Evolutionary conservation across 106 monocot species (phyloP).

Genomic region (Dioscorea zingiberensis): DNA sequence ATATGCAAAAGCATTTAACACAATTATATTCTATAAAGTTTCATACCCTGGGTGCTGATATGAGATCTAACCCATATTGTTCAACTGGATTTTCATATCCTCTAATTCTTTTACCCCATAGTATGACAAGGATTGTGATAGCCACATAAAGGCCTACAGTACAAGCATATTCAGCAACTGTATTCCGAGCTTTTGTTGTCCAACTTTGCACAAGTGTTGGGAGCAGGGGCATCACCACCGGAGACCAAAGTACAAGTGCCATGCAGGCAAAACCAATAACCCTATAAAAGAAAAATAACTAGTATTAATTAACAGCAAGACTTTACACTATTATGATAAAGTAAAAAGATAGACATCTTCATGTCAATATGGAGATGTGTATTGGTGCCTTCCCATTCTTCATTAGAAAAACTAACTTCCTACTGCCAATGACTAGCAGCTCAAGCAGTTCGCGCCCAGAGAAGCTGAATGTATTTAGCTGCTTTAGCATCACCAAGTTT

Average conservation of each 20-base stretch:
- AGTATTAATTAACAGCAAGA: not conserved
- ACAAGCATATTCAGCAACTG: slow-evolving; percentile 63
- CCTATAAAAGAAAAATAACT: slow-evolving; percentile 20
- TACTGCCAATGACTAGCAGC: too few species aligned
- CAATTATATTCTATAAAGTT: too few species aligned
- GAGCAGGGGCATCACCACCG: slow-evolving; percentile 79
- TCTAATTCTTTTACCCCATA: slow-evolving; percentile 95
- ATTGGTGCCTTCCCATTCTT: too few species aligned
- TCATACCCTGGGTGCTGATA: slow-evolving; percentile 52
- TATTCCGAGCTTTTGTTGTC: slow-evolving; percentile 45
- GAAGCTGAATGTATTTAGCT: too few species aligned
- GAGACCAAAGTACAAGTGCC: slow-evolving; percentile 93
- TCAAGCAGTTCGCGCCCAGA: too few species aligned
- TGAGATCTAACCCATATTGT: slow-evolving; percentile 74
- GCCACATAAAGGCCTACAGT: slow-evolving; percentile 62
- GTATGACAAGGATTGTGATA: slow-evolving; percentile 56
- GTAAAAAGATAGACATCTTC: too few species aligned
- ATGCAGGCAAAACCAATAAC: slow-evolving; percentile 72
- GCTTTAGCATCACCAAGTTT: too few species aligned
- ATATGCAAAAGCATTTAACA: too few species aligned
- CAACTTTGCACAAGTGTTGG: slow-evolving; percentile 80
- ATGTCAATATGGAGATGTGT: too few species aligned
- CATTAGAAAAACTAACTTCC: too few species aligned
- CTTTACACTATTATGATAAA: too few species aligned
- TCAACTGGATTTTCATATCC: slow-evolving; percentile 81